Evolutionary conservation across 1,284 basidiomycete genomes (phyloP).

Genomic region (Microbotryum silenes-acaulis): DNA sequence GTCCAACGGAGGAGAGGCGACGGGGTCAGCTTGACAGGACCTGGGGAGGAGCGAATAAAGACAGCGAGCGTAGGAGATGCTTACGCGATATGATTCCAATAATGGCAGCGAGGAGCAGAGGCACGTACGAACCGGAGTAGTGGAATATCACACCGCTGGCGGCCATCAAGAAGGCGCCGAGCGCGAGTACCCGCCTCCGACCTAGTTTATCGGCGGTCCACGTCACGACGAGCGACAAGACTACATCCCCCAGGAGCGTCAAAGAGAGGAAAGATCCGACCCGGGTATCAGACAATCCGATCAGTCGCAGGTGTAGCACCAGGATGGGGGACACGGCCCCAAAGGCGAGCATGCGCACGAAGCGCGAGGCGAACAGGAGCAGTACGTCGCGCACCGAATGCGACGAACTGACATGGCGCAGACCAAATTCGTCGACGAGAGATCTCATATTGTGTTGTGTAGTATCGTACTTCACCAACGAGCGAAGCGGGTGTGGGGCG

Average conservation of each 20-base stretch:
- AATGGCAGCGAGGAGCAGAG: conserved; percentile 21
- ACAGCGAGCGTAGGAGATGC: no score
- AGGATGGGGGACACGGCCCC: conserved; percentile 26
- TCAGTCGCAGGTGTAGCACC: conserved; percentile 15
- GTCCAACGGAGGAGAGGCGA: background rate
- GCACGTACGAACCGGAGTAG: conserved; percentile 4
- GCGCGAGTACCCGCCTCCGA: conserved; percentile 14
- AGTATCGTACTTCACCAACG: no score
- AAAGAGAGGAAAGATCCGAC: conserved; percentile 25
- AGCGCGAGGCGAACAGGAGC: conserved; percentile 14
- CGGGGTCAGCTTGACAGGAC: background rate
- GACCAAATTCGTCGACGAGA: conserved; percentile 14
- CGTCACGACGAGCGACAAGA: conserved; percentile 21
- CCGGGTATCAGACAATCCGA: conserved; percentile 8
- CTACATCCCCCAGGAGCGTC: conserved; percentile 27
- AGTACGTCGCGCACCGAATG: conserved; percentile 12
- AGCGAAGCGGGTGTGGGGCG: no score
- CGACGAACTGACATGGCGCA: conserved; percentile 9
- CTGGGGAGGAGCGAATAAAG: background rate
- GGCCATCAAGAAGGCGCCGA: conserved; percentile 18
- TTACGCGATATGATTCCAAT: conserved; percentile 24
- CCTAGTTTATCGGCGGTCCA: conserved; percentile 25
- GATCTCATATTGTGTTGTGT: background rate
- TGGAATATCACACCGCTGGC: conserved; percentile 19
- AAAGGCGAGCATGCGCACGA: conserved; percentile 23